These are phyloP conservation scores for Argentina anserina DNA, from an alignment of 306 rosid genomes.

Conservation along the genomic window DNA sequence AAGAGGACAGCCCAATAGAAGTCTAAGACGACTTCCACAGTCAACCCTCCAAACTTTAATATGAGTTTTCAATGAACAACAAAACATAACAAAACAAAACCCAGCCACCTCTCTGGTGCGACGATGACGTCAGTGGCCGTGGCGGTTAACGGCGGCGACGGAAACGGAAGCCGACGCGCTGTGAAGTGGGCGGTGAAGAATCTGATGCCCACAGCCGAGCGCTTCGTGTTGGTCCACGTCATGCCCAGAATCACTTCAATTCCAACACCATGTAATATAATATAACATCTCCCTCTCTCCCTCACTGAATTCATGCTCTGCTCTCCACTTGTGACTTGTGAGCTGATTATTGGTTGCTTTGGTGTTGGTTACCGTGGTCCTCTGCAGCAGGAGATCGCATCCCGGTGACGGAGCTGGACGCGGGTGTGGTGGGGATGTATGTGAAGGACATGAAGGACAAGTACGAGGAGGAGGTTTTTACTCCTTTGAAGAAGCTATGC, in stretches of 20 bases:
- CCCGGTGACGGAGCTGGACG: slow-evolving; percentile 56
- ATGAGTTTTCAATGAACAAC: background rate
- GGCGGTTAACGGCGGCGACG: slow-evolving; percentile 52
- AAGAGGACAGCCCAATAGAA: no score
- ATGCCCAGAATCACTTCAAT: slow-evolving; percentile 69
- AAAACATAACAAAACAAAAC: background rate
- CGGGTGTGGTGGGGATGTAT: slow-evolving; percentile 46
- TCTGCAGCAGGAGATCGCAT: slow-evolving; percentile 62
- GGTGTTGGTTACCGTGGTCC: background rate
- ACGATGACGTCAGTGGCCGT: slow-evolving; percentile 62
- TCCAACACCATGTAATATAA: slow-evolving; percentile 69
- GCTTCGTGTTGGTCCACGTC: slow-evolving; percentile 79
- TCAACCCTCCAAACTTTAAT: background rate
- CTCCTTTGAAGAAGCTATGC: slow-evolving; percentile 57
- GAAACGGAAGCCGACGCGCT: slow-evolving; percentile 72
- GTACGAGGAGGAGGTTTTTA: slow-evolving; percentile 61
- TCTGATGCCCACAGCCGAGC: slow-evolving; percentile 61
- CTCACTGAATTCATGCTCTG: background rate
- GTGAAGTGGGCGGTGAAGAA: slow-evolving; percentile 75
- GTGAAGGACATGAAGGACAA: slow-evolving; percentile 53
- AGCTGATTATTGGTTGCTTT: slow-evolving; percentile 9
- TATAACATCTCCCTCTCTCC: background rate
- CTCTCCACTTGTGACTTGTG: slow-evolving; percentile 17
- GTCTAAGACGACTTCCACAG: no score
- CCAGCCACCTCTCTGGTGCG: background rate